These are phyloP conservation scores for Phytophthora europaea DNA, from an alignment of 352 stramenopile species.

Conservation along the genomic window DNA sequence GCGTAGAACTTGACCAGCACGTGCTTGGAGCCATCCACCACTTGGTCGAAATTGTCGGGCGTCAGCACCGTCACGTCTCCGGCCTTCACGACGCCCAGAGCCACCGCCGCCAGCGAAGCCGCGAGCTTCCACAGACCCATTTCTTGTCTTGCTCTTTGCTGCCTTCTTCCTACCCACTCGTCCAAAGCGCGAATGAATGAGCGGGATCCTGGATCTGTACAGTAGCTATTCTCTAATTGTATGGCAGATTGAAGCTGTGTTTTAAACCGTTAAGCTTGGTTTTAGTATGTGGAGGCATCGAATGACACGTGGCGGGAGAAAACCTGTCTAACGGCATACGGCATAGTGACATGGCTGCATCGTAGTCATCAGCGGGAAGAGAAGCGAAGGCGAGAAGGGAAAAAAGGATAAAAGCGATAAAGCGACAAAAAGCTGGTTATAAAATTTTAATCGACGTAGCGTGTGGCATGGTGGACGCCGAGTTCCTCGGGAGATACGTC, in stretches of 20 bases:
- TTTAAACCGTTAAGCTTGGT: slow-evolving; percentile 50
- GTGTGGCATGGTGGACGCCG: slow-evolving; percentile 83
- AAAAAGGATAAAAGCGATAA: neutral
- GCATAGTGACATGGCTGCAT: slow-evolving; percentile 27
- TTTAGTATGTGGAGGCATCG: slow-evolving; percentile 38
- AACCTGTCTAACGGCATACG: slow-evolving; percentile 11
- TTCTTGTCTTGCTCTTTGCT: slow-evolving; percentile 8
- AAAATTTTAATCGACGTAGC: slow-evolving; percentile 80
- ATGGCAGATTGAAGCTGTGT: slow-evolving; percentile 28
- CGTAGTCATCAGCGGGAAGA: neutral
- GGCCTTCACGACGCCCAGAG: slow-evolving; percentile 62
- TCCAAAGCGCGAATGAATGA: slow-evolving; percentile 39
- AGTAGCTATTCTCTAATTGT: no score
- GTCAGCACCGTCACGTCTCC: slow-evolving; percentile 86
- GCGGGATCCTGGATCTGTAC: slow-evolving; percentile 6
- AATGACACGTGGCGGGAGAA: slow-evolving; percentile 45
- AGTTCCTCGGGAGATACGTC: slow-evolving; percentile 85
- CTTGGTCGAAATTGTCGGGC: slow-evolving; percentile 82
- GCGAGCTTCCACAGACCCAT: slow-evolving; percentile 76
- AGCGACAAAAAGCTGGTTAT: slow-evolving; percentile 29
- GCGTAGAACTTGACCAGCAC: slow-evolving; percentile 95
- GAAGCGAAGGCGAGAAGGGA: no score
- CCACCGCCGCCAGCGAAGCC: slow-evolving; percentile 50
- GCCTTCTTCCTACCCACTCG: slow-evolving; percentile 6
- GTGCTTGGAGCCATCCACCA: slow-evolving; percentile 87